These are phyloP conservation scores for Chiua virens DNA, from an alignment of 768 basidiomycete genomes.

Conservation along the genomic window DNA sequence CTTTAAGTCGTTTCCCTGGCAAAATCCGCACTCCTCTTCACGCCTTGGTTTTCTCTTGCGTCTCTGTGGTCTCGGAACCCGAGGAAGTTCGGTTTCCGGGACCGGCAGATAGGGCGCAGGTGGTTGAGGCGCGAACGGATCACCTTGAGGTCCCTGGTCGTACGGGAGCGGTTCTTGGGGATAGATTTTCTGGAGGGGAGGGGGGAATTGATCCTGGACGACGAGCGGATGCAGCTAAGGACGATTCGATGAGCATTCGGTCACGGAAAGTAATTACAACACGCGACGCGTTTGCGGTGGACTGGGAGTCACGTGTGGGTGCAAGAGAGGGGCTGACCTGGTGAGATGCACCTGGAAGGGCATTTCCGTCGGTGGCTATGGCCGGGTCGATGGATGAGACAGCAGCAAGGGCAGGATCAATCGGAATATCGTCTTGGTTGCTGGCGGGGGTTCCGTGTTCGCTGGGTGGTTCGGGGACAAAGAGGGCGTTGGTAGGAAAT, in stretches of 20 bases:
- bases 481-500: conserved; percentile 43
- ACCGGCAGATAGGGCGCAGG: conserved; percentile 52
- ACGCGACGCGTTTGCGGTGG: conserved; percentile 68
- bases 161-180: conserved; percentile 49
- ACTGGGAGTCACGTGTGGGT: conserved; percentile 14
- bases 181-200: conserved; percentile 15
- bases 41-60: conserved; percentile 46
- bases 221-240: conserved; percentile 27
- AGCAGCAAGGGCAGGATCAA: conserved; percentile 72
- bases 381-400: conserved; percentile 51
- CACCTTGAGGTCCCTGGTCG: conserved; percentile 76
- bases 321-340: conserved; percentile 40
- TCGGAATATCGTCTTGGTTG: conserved; percentile 67
- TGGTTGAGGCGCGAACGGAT: conserved; percentile 75
- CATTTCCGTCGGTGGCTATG: conserved; percentile 35
- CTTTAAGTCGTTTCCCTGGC: conserved; percentile 59
- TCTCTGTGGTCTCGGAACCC: conserved; percentile 45
- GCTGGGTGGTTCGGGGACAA: conserved; percentile 56
- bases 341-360: conserved; percentile 10
- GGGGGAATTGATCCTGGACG: conserved; percentile 30
- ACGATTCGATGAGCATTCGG: conserved; percentile 20
- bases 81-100: conserved; percentile 42
- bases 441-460: conserved; percentile 60
- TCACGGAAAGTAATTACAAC: conserved; percentile 39
- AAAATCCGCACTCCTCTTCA: conserved; percentile 77